A percentile compares a stretch with the other conserved stretches of the same genome.
phyloP scores from a whole-genome alignment of 2,329 filamentous ascomycete species.

The Arthroderma sp. region DNA sequence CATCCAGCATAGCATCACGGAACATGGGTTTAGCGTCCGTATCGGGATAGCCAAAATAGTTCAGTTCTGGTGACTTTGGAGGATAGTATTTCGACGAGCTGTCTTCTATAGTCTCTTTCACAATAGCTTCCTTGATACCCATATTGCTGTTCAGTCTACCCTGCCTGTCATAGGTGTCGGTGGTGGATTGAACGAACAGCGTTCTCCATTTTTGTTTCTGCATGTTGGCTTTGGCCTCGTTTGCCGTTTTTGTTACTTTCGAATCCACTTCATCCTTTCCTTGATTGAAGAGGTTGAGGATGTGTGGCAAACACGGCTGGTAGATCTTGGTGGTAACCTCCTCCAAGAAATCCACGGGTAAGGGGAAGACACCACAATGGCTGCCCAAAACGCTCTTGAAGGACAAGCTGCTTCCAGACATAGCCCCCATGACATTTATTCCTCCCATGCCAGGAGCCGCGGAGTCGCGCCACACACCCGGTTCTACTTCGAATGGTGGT shows the following conservation, averaged over 20 bases:
- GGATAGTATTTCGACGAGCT: constrained; percentile 20
- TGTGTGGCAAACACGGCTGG: constrained; percentile 22
- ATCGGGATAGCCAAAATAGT: constrained; percentile 35
- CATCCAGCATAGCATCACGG: constrained; percentile 14
- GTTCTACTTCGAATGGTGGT: constrained; percentile 4
- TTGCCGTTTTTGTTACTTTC: not conserved
- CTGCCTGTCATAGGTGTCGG: constrained; percentile 19
- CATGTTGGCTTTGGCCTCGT: constrained; percentile 6
- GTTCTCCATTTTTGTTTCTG: constrained; percentile 19
- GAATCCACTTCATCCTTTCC: constrained; percentile 1
- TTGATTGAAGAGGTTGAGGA: constrained; percentile 19
- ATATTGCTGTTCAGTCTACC: constrained; percentile 20
- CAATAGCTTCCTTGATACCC: constrained; percentile 22
- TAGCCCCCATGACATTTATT: constrained; percentile 18
- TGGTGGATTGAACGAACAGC: constrained; percentile 21
- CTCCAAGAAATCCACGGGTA: constrained; percentile 20
- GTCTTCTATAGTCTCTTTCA: constrained; percentile 18
- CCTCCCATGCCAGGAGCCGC: constrained; percentile 18
- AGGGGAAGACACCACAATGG: constrained; percentile 19
- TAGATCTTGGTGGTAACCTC: constrained; percentile 18
- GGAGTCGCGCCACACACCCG: constrained; percentile 13
- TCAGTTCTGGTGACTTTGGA: constrained; percentile 20
- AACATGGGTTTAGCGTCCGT: constrained; percentile 27
- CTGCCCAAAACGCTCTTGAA: constrained; percentile 21
- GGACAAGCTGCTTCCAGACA: constrained; percentile 20